A percentile compares a stretch with the other conserved stretches of the same genome.
phyloP scores from a whole-genome alignment of 441 rosid species.

The Hura crepitans region DNA sequence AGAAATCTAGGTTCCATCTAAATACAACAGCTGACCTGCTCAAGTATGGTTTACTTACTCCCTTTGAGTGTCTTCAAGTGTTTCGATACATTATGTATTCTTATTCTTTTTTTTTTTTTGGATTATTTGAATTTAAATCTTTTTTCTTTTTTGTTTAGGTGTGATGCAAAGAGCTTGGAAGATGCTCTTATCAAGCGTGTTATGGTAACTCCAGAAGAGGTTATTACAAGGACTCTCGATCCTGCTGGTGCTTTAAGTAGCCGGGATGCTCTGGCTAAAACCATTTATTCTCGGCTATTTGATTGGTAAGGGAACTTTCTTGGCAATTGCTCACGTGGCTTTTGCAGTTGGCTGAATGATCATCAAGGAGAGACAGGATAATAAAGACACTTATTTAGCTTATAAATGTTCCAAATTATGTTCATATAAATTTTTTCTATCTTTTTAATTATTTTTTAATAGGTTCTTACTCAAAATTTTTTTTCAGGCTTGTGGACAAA shows the following conservation, averaged over 20 bases:
- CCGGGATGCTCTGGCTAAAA: conserved; percentile 98
- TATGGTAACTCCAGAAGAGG: conserved; percentile 99
- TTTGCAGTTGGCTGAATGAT: neutral
- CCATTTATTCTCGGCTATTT: conserved; percentile 91
- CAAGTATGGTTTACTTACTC: conserved; percentile 39
- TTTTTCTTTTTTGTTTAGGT: conserved; percentile 42
- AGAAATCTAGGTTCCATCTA: conserved; percentile 84
- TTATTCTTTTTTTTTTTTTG: neutral
- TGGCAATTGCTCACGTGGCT: neutral
- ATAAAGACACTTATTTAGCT: neutral
- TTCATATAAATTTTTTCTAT: conserved; percentile 6
- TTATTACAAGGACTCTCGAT: conserved; percentile 97
- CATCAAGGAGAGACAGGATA: neutral
- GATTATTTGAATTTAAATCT: conserved; percentile 22
- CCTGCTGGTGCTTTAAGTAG: conserved; percentile 79
- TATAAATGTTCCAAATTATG: conserved; percentile 1
- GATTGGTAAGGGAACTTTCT: conserved; percentile 65
- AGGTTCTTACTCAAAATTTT: conserved; percentile 19
- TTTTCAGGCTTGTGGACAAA: conserved; percentile 88
- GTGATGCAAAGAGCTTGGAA: conserved; percentile 92
- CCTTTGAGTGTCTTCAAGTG: conserved; percentile 9
- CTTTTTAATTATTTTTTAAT: neutral
- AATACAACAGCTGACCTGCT: conserved; percentile 80
- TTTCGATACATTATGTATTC: conserved; percentile 16
- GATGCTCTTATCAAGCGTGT: conserved; percentile 97